A percentile compares a stretch with the other conserved stretches of the same genome.
Evolutionary conservation across 164 flowering plant genomes (phyloP).

Genomic region (Liquidambar formosana): DNA sequence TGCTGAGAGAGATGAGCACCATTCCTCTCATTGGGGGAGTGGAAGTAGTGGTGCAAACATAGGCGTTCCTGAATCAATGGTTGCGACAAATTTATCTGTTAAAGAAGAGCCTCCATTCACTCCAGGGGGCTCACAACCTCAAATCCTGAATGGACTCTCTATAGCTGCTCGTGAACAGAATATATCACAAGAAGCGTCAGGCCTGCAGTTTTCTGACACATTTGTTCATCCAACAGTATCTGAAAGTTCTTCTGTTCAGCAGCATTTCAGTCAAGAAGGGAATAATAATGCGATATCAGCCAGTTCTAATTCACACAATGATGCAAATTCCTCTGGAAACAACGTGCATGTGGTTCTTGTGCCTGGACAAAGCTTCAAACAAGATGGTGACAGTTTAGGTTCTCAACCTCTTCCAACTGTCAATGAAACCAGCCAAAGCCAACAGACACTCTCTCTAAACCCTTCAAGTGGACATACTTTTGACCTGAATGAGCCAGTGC

Average conservation of each 20-base stretch:
- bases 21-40: background rate
- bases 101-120: slow-evolving; percentile 3
- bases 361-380: slow-evolving; percentile 15
- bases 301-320: background rate
- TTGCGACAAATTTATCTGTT: background rate
- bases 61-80: slow-evolving; percentile 1
- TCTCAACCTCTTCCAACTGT: slow-evolving; percentile 16
- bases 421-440: background rate
- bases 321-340: background rate
- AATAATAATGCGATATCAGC: slow-evolving; percentile 1
- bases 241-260: slow-evolving; percentile 6
- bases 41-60: slow-evolving; percentile 14
- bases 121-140: slow-evolving; percentile 7
- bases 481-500: slow-evolving; percentile 19
- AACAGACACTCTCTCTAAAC: background rate
- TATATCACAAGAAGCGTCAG: slow-evolving; percentile 3
- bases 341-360: slow-evolving; percentile 3
- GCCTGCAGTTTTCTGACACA: background rate
- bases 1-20: slow-evolving; percentile 2
- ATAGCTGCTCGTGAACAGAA: slow-evolving; percentile 3
- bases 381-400: background rate
- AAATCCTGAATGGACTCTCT: background rate
- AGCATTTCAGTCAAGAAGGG: slow-evolving; percentile 5
- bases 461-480: slow-evolving; percentile 9
- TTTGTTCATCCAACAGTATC: background rate